These are phyloP conservation scores for Cercospora brassicicola DNA, from an alignment of 2,329 filamentous ascomycete genomes.

Conservation along the genomic window DNA sequence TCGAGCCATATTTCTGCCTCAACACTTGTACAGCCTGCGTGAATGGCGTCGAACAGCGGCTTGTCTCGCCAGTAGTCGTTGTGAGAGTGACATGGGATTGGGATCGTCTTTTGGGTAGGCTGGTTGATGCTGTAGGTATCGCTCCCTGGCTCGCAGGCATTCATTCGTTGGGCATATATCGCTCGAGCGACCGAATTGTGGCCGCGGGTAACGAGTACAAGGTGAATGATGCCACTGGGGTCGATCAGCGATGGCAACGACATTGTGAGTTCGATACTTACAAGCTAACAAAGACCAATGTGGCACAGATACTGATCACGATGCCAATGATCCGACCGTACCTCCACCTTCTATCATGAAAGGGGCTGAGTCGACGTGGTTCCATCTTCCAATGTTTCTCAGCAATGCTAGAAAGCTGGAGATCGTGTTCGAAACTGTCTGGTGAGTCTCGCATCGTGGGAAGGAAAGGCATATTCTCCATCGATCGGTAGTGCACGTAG, in stretches of 20 bases:
- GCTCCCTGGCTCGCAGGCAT: not conserved
- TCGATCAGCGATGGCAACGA: not conserved
- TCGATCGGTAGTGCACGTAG: not conserved
- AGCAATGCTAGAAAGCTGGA: not conserved
- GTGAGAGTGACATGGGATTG: slow-evolving; percentile 59
- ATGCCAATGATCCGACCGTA: not conserved
- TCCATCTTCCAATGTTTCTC: not conserved
- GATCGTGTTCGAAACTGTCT: not conserved
- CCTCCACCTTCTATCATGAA: not conserved
- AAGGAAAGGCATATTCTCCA: not conserved
- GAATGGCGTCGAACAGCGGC: slow-evolving; percentile 56
- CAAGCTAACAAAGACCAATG: not conserved
- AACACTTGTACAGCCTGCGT: slow-evolving; percentile 56
- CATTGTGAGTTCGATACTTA: not conserved
- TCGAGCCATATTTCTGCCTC: slow-evolving; percentile 47
- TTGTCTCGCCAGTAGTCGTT: slow-evolving; percentile 61
- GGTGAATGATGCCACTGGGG: not conserved
- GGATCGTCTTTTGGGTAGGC: slow-evolving; percentile 41
- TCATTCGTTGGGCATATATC: not conserved
- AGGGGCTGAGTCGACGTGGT: not conserved
- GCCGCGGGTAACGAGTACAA: not conserved
- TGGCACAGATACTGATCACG: not conserved
- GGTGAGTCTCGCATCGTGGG: not conserved
- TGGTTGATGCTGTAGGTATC: not conserved
- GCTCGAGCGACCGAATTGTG: not conserved